Evolutionary conservation across 257 asterid species (phyloP), one percentile per base, ranked within the genome.

Genomic region (Petunia axillaris): DNA sequence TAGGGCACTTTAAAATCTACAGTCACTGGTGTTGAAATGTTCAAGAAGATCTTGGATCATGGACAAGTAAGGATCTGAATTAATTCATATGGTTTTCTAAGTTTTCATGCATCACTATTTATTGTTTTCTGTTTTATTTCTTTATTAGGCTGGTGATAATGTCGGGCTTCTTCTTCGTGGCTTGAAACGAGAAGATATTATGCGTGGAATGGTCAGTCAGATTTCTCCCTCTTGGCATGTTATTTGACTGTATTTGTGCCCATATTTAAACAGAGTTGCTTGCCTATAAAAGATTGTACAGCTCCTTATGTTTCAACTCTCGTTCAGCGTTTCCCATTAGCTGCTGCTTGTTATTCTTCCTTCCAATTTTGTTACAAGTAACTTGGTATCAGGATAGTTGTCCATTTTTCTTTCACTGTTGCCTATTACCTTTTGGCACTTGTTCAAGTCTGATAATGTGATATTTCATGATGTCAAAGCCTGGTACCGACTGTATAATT

Each of bases 21-120:
- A 11, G 98, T 93, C 52, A 96, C 99, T 82, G 99, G 99, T 65
- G 99, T 96, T 66, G 98, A 96, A 87, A 96, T 96, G 99, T 96
- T 96, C 92, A 96, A 93, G 91, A 96, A 96, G 91, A 91, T 90
- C 40, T 86, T 96, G 85, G 99, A 96, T 87, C 58, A 44, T 86
- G 99, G 99, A 78, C 98, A 96, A 90, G 99, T 94, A 82, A 88
- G 84, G 41, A 46, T 25, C 43, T 57, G 66, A 55, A 52, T 62
- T 66, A 11, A 38, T 60, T 40, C 67, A 54, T 8, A 64, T 66
- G n/a, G 35, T 46, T 55, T 16, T 10, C 11, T 60, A 40, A 46
- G 11, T 44, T 63, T 55, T 52, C 67, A 7, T 60, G 53, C 16
- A 60, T 67, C 70, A 38, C 36, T 48, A 76, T 75, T 65, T 64